phyloP scores from a whole-genome alignment of 2,329 filamentous ascomycete genomes.

The Colletotrichum tropicicola region DNA sequence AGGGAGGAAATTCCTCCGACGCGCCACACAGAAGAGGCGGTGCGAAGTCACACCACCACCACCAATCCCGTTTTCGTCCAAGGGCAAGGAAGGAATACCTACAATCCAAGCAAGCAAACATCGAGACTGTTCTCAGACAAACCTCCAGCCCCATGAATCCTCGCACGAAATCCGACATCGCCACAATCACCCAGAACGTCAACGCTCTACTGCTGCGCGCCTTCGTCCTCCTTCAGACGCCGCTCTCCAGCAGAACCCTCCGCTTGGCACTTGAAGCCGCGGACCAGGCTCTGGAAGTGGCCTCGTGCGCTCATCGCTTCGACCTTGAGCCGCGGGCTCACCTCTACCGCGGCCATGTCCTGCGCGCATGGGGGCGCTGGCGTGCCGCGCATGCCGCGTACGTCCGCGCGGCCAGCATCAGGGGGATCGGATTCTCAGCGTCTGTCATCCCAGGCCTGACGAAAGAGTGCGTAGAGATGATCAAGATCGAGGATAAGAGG shows the following conservation, averaged over 20 bases:
- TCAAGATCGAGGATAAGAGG: neutral
- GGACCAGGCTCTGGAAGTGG: constrained; percentile 31
- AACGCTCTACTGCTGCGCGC: constrained; percentile 29
- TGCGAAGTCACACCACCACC: neutral
- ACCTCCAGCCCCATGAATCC: constrained; percentile 27
- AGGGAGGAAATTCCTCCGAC: neutral
- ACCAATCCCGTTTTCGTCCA: constrained; percentile 10
- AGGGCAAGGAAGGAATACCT: neutral
- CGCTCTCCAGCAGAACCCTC: constrained; percentile 11
- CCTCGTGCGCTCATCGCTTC: constrained; percentile 18
- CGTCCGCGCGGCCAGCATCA: constrained; percentile 31
- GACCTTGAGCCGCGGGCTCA: constrained; percentile 33
- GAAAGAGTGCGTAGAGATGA: constrained; percentile 19
- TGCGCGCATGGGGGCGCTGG: constrained; percentile 34
- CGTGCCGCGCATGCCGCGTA: constrained; percentile 32
- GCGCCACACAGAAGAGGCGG: neutral
- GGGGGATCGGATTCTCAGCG: constrained; percentile 12
- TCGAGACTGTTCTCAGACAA: too few species aligned
- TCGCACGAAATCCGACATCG: constrained; percentile 22
- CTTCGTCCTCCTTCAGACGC: constrained; percentile 23
- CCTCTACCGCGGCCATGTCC: constrained; percentile 36
- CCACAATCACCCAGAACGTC: constrained; percentile 27
- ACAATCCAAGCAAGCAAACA: neutral
- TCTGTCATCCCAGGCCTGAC: constrained; percentile 24
- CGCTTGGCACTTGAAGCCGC: constrained; percentile 31